These are phyloP conservation scores for Saturnispora ahearnii DNA, from an alignment of 805 yeast species.

Conservation along the genomic window DNA sequence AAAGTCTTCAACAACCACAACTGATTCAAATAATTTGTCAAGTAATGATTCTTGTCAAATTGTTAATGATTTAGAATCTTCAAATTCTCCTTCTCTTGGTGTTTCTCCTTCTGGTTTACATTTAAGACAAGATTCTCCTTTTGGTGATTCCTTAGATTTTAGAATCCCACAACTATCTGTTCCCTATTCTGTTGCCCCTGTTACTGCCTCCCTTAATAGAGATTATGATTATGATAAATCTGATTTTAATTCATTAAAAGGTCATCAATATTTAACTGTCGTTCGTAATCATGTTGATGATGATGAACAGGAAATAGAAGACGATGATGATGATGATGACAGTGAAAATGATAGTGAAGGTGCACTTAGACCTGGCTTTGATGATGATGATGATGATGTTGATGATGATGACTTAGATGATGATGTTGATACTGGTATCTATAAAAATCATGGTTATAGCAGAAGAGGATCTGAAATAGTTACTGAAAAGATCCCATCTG, in stretches of 20 bases:
- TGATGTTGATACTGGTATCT: slow-evolving; percentile 28
- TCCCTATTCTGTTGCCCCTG: slow-evolving; percentile 72
- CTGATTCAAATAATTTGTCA: background rate
- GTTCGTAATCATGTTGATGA: slow-evolving; percentile 1
- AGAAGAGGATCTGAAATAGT: slow-evolving; percentile 28
- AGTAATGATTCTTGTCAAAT: background rate
- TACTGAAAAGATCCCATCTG: slow-evolving; percentile 33
- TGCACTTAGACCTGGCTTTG: slow-evolving; percentile 24
- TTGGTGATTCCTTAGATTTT: slow-evolving; percentile 26
- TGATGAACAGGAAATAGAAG: background rate
- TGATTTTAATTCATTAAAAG: slow-evolving; percentile 7
- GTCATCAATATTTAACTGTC: slow-evolving; percentile 9
- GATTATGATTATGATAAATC: background rate
- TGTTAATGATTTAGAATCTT: slow-evolving; percentile 4
- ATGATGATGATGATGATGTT: slow-evolving; percentile 32
- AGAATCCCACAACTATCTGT: slow-evolving; percentile 36
- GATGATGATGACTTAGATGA: slow-evolving; percentile 29
- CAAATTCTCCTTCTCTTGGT: slow-evolving; percentile 7
- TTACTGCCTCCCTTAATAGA: slow-evolving; percentile 48
- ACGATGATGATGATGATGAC: slow-evolving; percentile 9
- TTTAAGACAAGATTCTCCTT: slow-evolving; percentile 21
- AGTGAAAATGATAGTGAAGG: slow-evolving; percentile 12
- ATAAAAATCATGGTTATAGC: slow-evolving; percentile 19
- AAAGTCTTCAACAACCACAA: slow-evolving; percentile 9
- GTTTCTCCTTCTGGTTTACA: slow-evolving; percentile 25